A percentile compares a stretch with the other conserved stretches of the same genome.
These are phyloP conservation scores for Lodderomyces theae DNA, from an alignment of 1,139 yeast species.

Conservation along the genomic window DNA sequence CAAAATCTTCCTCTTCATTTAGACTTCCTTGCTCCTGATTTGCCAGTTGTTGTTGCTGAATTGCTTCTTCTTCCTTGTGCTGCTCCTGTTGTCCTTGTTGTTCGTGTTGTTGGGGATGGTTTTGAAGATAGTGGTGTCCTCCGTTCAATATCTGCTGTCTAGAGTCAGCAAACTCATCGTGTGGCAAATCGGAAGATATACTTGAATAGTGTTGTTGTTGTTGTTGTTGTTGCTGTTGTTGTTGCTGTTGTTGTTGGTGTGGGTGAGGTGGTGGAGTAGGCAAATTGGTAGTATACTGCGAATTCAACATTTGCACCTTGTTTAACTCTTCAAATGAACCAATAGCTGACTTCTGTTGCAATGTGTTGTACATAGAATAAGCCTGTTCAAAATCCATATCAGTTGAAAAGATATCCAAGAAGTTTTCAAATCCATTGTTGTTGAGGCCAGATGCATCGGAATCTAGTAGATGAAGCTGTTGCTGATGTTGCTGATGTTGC, in stretches of 20 bases:
- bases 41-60: constrained; percentile 12
- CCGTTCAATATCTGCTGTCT: constrained; percentile 15
- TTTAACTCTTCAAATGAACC: constrained; percentile 39
- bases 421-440: constrained; percentile 17
- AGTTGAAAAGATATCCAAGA: constrained; percentile 31
- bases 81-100: constrained; percentile 5
- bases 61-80: too few species aligned
- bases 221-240: constrained; percentile 7
- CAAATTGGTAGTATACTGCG: constrained; percentile 14
- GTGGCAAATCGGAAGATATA: constrained; percentile 8
- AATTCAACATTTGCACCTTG: constrained; percentile 36
- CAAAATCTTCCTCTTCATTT: constrained; percentile 31
- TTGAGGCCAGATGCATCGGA: background rate
- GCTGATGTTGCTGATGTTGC: too few species aligned
- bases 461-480: background rate
- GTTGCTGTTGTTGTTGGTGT: constrained; percentile 4
- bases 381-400: constrained; percentile 53
- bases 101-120: background rate
- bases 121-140: background rate
- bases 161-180: constrained; percentile 14
- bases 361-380: constrained; percentile 37
- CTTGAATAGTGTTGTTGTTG: constrained; percentile 5
- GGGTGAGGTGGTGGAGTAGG: constrained; percentile 5
- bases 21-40: constrained; percentile 4
- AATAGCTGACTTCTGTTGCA: constrained; percentile 41